Evolutionary conservation across 495 filamentous ascomycete genomes (phyloP).

Genomic region (Astrothelium subdiscretum): DNA sequence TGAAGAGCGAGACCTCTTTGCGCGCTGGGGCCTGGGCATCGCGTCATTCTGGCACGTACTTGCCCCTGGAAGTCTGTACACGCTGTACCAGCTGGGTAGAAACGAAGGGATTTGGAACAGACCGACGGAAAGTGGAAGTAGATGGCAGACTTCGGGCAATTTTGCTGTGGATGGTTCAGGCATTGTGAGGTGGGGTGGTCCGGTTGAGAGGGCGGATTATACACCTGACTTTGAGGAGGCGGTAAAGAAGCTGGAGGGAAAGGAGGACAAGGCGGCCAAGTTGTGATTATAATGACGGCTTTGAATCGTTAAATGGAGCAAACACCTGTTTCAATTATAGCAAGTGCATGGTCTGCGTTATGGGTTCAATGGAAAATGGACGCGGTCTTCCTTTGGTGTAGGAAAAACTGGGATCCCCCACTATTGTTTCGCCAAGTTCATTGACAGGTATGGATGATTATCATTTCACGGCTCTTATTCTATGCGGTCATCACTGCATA

Average conservation of each 20-base stretch:
- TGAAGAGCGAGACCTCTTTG: slow-evolving; percentile 37
- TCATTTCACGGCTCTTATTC: too few relatives aligned
- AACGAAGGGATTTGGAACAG: slow-evolving; percentile 46
- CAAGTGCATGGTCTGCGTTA: background rate
- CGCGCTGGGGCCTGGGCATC: slow-evolving; percentile 43
- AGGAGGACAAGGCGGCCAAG: slow-evolving; percentile 22
- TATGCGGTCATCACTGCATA: too few relatives aligned
- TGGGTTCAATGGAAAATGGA: background rate
- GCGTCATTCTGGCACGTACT: slow-evolving; percentile 42
- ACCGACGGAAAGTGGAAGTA: slow-evolving; percentile 40
- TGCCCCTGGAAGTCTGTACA: slow-evolving; percentile 34
- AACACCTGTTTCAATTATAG: background rate
- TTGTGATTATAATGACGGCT: background rate
- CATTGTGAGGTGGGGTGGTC: slow-evolving; percentile 35
- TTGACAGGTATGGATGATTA: too few relatives aligned
- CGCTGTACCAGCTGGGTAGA: slow-evolving; percentile 36
- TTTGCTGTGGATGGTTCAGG: slow-evolving; percentile 43
- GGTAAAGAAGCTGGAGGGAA: slow-evolving; percentile 27
- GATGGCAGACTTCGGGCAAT: slow-evolving; percentile 48
- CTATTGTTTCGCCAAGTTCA: too few relatives aligned
- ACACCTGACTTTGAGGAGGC: slow-evolving; percentile 39
- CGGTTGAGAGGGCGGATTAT: slow-evolving; percentile 35
- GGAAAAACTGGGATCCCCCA: too few relatives aligned
- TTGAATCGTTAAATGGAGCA: background rate
- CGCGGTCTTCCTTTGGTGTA: too few relatives aligned